phyloP scores from a whole-genome alignment of 768 basidiomycete species.

The Crucibulum laeve region DNA sequence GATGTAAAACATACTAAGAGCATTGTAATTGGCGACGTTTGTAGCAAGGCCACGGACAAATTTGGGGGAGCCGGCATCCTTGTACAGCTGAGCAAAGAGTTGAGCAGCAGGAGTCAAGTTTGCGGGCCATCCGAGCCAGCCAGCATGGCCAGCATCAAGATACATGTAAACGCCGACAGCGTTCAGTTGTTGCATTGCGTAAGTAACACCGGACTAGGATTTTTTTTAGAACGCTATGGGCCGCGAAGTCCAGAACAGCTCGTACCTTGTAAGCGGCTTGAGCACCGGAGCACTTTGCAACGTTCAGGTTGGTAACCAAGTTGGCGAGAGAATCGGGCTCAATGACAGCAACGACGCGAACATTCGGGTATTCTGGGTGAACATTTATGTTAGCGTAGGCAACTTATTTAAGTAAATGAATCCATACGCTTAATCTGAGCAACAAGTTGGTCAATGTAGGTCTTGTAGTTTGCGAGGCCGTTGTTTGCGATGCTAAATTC shows the following conservation, averaged over 20 bases:
- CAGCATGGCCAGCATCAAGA: conserved; percentile 60
- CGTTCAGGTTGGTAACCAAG: conserved; percentile 63
- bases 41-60: conserved; percentile 62
- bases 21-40: conserved; percentile 47
- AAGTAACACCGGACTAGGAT: conserved; percentile 40
- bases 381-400: not conserved
- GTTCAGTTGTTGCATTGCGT: conserved; percentile 54
- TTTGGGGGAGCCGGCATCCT: conserved; percentile 46
- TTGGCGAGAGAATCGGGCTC: conserved; percentile 69
- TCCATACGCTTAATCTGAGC: conserved; percentile 46
- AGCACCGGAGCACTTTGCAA: conserved; percentile 51
- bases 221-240: not conserved
- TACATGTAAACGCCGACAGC: conserved; percentile 55
- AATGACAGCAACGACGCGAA: conserved; percentile 60
- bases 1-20: conserved; percentile 21
- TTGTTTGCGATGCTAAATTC: conserved; percentile 57
- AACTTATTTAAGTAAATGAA: not conserved
- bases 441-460: conserved; percentile 61
- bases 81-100: conserved; percentile 47
- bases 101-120: conserved; percentile 56
- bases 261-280: conserved; percentile 46
- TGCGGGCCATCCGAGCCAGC: conserved; percentile 68
- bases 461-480: conserved; percentile 50
- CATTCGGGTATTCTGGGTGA: conserved; percentile 46
- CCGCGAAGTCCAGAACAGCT: no score